phyloP scores from a whole-genome alignment of 2,329 filamentous ascomycete species.

The Alternaria panax region DNA sequence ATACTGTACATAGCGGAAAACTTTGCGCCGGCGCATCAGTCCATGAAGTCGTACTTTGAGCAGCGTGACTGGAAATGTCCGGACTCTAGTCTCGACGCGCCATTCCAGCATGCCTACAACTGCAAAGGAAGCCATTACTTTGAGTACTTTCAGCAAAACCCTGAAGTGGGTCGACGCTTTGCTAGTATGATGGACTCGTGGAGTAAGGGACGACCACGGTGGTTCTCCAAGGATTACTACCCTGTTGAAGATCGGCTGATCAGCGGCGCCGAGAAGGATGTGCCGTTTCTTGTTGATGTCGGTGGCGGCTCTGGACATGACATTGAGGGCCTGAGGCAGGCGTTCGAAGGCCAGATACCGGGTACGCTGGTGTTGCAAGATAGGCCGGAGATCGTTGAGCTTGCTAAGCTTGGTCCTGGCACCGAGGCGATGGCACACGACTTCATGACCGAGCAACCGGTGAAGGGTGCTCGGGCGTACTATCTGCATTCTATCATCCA shows the following conservation, averaged over 20 bases:
- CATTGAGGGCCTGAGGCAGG: slow-evolving; percentile 26
- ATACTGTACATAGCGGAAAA: slow-evolving; percentile 32
- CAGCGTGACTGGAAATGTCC: slow-evolving; percentile 25
- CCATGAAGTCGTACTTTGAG: slow-evolving; percentile 28
- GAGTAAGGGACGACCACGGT: slow-evolving; percentile 35
- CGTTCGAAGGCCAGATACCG: slow-evolving; percentile 23
- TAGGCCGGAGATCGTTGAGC: slow-evolving; percentile 27
- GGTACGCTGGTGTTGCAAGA: slow-evolving; percentile 36
- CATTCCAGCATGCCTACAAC: slow-evolving; percentile 32
- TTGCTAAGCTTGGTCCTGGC: slow-evolving; percentile 29
- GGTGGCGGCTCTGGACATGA: slow-evolving; percentile 37
- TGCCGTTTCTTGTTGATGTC: slow-evolving; percentile 32
- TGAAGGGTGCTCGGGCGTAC: slow-evolving; percentile 45
- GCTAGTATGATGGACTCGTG: slow-evolving; percentile 40
- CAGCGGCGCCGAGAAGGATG: slow-evolving; percentile 18
- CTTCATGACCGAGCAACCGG: slow-evolving; percentile 40
- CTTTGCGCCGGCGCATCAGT: slow-evolving; percentile 29
- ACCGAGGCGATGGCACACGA: slow-evolving; percentile 47
- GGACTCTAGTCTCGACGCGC: slow-evolving; percentile 22
- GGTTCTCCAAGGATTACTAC: slow-evolving; percentile 33
- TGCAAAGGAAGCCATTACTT: slow-evolving; percentile 32
- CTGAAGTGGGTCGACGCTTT: slow-evolving; percentile 34
- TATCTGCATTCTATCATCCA: slow-evolving; percentile 42
- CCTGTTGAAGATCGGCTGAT: slow-evolving; percentile 35
- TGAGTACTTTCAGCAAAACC: slow-evolving; percentile 32